Evolutionary conservation across 371 early-diverging fungal genomes (phyloP), one percentile per base, ranked within the genome.

Genomic region (Saksenaea oblongispora): DNA sequence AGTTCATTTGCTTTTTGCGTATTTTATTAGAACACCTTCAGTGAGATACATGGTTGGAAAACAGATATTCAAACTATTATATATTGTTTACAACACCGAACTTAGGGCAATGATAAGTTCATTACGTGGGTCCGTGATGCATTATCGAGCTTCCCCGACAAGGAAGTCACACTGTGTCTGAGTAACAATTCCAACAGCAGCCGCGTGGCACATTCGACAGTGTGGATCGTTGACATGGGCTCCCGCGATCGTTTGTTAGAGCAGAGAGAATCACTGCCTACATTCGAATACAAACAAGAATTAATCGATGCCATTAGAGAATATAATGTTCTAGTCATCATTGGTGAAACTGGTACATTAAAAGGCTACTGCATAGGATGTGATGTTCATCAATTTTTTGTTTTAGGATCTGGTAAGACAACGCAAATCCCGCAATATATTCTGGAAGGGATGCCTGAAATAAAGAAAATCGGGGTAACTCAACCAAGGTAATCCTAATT

Each of bases 361-460:
- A 67, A 28, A 36, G 14, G 36, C 7, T 22, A 0, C 13, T 59
- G 39, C 27, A 18, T 22, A n/a, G 9, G 51, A 22, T 47, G n/a
- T 8, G 51, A 47, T 47, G 22, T 22, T 44, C 11, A 47, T 65
- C 51, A n/a, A 11, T 15, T 14, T n/a, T n/a, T 24, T 56, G 10
- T 17, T 56, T 5, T 34, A 84, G 95, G 97, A 35, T 88, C 89
- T 26, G 96, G 98, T 28, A 97, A 97, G 72, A 95, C 95, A 2
- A 97, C 96, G 1, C 95, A 95, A 67, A 86, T 96, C 22, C 95
- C 96, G 15, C 95, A 97, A 67, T 97, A 93, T 75, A 73, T 94
- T 26, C 71, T 89, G 28, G 93, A 93, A 69, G 65, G 71, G 26
- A 59, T 84, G 27, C 78, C 84, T 9, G 80, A 83, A 11, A 54